A percentile compares a stretch with the other conserved stretches of the same genome.
phyloP scores from a whole-genome alignment of 2,329 filamentous ascomycete species.

The Colletotrichum musae region DNA sequence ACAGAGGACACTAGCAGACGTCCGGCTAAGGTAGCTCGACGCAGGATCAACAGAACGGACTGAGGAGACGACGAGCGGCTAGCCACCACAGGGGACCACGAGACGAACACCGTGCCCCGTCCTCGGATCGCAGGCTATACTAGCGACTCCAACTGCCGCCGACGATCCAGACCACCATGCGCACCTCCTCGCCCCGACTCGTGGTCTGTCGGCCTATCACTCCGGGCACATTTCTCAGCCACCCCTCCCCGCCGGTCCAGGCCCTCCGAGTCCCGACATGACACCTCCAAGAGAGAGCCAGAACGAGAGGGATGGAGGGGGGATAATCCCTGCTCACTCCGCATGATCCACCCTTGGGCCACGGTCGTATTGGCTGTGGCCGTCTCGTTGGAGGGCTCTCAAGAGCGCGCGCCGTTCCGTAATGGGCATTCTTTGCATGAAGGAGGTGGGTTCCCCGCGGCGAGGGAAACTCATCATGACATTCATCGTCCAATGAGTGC shows the following conservation, averaged over 20 bases:
- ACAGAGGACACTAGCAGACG: conserved; percentile 1
- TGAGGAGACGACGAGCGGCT: background rate
- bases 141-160: background rate
- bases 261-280: conserved; percentile 3
- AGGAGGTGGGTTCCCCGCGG: conserved; percentile 1
- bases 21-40: too few relatives aligned
- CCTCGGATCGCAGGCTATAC: background rate
- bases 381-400: background rate
- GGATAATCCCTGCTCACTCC: conserved; percentile 25
- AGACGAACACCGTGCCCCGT: conserved; percentile 23
- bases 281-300: background rate
- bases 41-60: background rate
- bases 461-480: background rate
- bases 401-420: conserved; percentile 21
- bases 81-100: conserved; percentile 3
- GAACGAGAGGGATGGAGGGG: background rate
- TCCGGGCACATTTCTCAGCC: conserved; percentile 19
- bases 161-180: background rate
- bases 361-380: background rate
- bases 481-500: conserved; percentile 9
- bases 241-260: conserved; percentile 13
- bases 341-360: conserved; percentile 22
- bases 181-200: background rate
- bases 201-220: conserved; percentile 2
- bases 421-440: conserved; percentile 23